Percentiles rank a stretch among this genome's conserved stretches.
Conservation (phyloP, 139 green algal species). For the Astrephomene gubernaculifera region DNA sequence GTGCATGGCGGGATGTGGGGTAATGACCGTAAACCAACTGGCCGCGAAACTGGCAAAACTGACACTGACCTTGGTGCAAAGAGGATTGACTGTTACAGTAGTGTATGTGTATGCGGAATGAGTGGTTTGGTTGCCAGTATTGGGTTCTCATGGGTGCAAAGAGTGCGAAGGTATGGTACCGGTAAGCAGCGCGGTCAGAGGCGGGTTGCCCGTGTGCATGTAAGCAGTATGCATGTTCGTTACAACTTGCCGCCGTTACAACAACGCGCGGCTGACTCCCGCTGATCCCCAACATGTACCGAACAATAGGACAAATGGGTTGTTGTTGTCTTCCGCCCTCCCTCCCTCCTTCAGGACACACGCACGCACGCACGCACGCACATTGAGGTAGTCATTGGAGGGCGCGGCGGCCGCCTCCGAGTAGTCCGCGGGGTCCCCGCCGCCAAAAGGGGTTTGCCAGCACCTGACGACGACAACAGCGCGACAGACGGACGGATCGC, state of each 20-base stretch:
- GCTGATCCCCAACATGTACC: no score
- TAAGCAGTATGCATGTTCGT: no score
- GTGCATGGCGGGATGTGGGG: background rate
- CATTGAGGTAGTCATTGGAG: background rate
- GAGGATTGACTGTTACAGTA: background rate
- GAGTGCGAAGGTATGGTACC: background rate
- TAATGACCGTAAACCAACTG: background rate
- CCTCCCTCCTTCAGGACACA: background rate
- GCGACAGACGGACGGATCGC: background rate
- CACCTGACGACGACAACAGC: background rate
- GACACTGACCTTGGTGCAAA: background rate
- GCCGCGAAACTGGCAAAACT: no score
- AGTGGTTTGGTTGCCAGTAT: background rate
- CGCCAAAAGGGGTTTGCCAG: background rate
- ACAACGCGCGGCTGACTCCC: no score
- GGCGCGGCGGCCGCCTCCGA: background rate
- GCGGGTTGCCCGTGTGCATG: no score
- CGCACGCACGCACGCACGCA: background rate
- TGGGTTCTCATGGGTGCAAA: background rate
- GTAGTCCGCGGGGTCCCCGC: slow-evolving; percentile 2
- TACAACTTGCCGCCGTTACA: no score
- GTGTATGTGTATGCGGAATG: background rate
- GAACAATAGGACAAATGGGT: background rate
- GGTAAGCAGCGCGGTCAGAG: background rate
- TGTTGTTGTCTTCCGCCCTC: no score